These are phyloP conservation scores for Flaveria floridana DNA, from an alignment of 140 eudicot genomes.

Conservation along the genomic window DNA sequence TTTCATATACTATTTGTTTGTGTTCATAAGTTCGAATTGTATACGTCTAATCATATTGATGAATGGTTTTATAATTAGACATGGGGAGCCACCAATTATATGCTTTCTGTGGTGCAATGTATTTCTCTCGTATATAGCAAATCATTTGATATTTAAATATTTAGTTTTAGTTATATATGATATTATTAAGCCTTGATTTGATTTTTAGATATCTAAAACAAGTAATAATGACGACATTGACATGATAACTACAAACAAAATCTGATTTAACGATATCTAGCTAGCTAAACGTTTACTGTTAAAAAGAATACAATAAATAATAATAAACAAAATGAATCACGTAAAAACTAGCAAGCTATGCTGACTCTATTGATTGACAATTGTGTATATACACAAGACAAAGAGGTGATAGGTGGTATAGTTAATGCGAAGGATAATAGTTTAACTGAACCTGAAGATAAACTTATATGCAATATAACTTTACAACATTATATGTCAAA, in stretches of 20 bases:
- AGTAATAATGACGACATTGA: background rate
- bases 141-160: constrained; percentile 24
- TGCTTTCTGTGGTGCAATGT: constrained; percentile 25
- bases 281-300: background rate
- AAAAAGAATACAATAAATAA: no score
- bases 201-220: background rate
- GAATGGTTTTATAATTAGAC: constrained; percentile 23
- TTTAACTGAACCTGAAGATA: no score
- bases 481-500: background rate
- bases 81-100: constrained; percentile 32
- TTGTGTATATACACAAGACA: no score
- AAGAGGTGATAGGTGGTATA: no score
- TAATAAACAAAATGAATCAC: background rate
- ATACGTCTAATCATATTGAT: constrained; percentile 29
- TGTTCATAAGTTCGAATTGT: constrained; percentile 7
- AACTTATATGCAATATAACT: no score
- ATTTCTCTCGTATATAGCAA: constrained; percentile 27
- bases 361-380: no score
- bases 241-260: no score
- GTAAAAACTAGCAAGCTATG: background rate
- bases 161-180: background rate
- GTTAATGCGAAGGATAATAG: no score
- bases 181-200: constrained; percentile 6
- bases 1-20: constrained; percentile 18
- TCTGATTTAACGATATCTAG: no score